Base-by-base conservation (phyloP, 768 basidiomycete species). In the Pulveroboletus sp. region DNA sequence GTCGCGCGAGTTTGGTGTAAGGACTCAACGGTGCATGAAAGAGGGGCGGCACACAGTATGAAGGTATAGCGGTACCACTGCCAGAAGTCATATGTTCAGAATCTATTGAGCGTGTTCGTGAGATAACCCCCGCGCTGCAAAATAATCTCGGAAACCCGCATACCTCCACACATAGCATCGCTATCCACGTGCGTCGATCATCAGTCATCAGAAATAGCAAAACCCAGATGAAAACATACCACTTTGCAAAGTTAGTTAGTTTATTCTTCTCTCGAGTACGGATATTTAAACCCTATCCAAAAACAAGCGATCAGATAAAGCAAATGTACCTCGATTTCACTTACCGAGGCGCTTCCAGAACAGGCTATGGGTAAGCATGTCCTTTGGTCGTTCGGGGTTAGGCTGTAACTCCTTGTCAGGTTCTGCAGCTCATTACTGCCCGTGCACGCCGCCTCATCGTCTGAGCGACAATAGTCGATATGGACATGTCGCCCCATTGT, bases 281-380 rank as follows among this genome's bases (percentile, higher is more conserved):
- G 82, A 58, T 84, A 82, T 69, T 76, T 80, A 67, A 83, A 83
- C 10, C 77, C 81, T 81, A 39, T 21, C 5, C 32, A 32, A 28
- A 5, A 28, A 12, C n/a, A 3, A 2, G 8, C 14, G 5, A 31
- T 42, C 14, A 28, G 12, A 6, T 5, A 18, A 36, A 0, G 10
- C 6, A 10, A 8, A 32, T n/a, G 5, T 3, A n/a, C 1, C 2
- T 11, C 26, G 43, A 10, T 0, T 2, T 14, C 1, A 43, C 64
- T 28, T 47, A 81, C 82, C 83, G 52, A 73, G 73, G 79, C n/a
- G 82, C 51, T 73, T 71, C 82, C 82, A 84, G 55, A 73, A 76
- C 32, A 84, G 55, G 26, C 60, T 66, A 51, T 84, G 82, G 7
- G 77, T 75, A 31, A 84, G 64, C 56, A 67, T 70, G 51, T 84